Percentiles rank a stretch among this genome's conserved stretches.
Conservation (phyloP, 2,329 filamentous ascomycete species). For the Helotiales sp. region DNA sequence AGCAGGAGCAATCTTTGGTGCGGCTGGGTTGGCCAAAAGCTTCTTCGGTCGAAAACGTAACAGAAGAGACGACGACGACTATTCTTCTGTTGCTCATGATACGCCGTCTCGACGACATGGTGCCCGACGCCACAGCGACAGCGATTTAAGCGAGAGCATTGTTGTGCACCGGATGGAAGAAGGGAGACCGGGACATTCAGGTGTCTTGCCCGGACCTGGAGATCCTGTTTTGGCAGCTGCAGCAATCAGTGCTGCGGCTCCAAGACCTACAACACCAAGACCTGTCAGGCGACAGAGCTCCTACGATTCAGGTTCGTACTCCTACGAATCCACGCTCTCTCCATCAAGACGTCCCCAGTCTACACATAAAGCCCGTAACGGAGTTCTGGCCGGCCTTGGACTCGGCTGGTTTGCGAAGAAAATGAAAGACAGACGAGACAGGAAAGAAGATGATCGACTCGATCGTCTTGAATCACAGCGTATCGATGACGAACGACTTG, state of each 20-base stretch:
- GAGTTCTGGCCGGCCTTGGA: constrained; percentile 64
- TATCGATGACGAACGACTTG: constrained; percentile 62
- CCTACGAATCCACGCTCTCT: constrained; percentile 58
- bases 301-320: constrained; percentile 51
- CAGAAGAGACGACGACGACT: constrained; percentile 57
- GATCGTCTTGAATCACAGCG: constrained; percentile 47
- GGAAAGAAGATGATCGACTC: constrained; percentile 45
- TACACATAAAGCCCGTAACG: constrained; percentile 48
- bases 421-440: constrained; percentile 61
- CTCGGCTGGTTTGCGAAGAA: constrained; percentile 72
- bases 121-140: constrained; percentile 44
- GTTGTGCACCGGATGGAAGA: constrained; percentile 35
- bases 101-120: constrained; percentile 57
- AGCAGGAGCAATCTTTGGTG: constrained; percentile 65
- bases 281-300: constrained; percentile 54
- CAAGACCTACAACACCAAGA: constrained; percentile 44
- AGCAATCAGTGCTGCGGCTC: constrained; percentile 53
- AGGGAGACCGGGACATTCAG: constrained; percentile 44
- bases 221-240: constrained; percentile 51
- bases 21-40: constrained; percentile 64
- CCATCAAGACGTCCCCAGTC: constrained; percentile 61
- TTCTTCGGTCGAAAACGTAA: constrained; percentile 59
- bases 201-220: constrained; percentile 54
- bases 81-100: constrained; percentile 66
- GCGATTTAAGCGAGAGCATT: constrained; percentile 53